These are phyloP conservation scores for Casuarina cunninghamiana DNA, from an alignment of 306 rosid genomes.

Conservation along the genomic window DNA sequence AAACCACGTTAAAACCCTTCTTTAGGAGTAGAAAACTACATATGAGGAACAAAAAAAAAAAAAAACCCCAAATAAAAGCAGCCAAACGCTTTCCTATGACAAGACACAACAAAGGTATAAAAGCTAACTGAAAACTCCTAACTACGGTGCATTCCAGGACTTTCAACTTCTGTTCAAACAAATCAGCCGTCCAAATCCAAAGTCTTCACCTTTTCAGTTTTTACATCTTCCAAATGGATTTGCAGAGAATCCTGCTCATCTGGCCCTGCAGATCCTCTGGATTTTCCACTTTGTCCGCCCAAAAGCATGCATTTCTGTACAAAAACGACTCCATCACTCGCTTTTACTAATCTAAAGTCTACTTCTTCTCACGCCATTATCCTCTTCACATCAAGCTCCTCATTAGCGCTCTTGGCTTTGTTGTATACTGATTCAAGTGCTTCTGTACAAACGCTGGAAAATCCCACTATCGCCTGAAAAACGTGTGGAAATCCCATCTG, in stretches of 20 bases:
- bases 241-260: not conserved
- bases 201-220: not conserved
- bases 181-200: not conserved
- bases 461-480: constrained; percentile 90
- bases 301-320: constrained; percentile 16
- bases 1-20: constrained; percentile 4
- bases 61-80: not conserved
- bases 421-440: constrained; percentile 79
- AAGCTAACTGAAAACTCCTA: constrained; percentile 9
- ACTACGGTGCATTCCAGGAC: constrained; percentile 6
- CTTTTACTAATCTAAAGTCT: not conserved
- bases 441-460: constrained; percentile 87
- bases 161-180: not conserved
- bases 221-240: not conserved
- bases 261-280: not conserved
- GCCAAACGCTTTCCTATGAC: constrained; percentile 11
- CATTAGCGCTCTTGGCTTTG: constrained; percentile 58
- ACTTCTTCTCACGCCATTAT: constrained; percentile 23
- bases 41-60: too few relatives aligned
- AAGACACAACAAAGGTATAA: constrained; percentile 21
- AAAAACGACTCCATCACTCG: constrained; percentile 6
- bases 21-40: not conserved
- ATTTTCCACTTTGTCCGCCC: not conserved
- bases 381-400: constrained; percentile 71
- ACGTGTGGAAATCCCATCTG: constrained; percentile 97